Conservation (phyloP, 139 green algal species). For the Chlorokybus atmophyticus region DNA sequence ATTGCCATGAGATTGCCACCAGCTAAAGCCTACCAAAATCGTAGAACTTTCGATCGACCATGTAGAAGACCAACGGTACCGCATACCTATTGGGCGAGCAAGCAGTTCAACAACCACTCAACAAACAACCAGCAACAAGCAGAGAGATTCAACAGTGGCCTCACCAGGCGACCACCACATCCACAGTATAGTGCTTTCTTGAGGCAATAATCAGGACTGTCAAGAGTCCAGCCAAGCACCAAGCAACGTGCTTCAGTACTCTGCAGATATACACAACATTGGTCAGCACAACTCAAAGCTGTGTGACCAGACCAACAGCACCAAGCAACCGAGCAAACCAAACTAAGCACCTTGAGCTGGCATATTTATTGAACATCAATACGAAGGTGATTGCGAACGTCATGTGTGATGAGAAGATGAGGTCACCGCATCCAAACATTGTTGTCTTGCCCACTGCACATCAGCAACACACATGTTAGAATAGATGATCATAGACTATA, state of each 20-base stretch:
- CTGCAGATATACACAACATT: too few species aligned
- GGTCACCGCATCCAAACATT: constrained; percentile 61
- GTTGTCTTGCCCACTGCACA: constrained; percentile 22
- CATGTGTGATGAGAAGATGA: constrained; percentile 70
- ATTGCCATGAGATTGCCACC: too few species aligned
- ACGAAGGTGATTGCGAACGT: constrained; percentile 41
- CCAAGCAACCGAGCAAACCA: too few species aligned
- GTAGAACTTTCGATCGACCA: constrained; percentile 11
- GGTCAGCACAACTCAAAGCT: too few species aligned
- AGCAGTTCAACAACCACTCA: neutral
- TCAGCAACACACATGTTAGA: constrained; percentile 41
- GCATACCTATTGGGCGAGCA: constrained; percentile 46
- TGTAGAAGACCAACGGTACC: constrained; percentile 71
- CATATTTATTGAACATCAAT: constrained; percentile 70
- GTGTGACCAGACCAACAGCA: too few species aligned
- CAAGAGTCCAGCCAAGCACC: constrained; percentile 42
- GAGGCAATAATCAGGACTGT: constrained; percentile 70
- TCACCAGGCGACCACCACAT: constrained; percentile 24
- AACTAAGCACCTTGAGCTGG: constrained; percentile 23
- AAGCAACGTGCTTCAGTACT: constrained; percentile 28
- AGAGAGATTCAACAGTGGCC: neutral
- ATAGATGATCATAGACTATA: constrained; percentile 1
- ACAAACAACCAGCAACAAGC: neutral
- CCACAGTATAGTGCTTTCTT: constrained; percentile 74
- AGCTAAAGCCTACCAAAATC: too few species aligned